Conservation (phyloP, 192 early-diverging fungal species). For the Coemansia sp. region DNA sequence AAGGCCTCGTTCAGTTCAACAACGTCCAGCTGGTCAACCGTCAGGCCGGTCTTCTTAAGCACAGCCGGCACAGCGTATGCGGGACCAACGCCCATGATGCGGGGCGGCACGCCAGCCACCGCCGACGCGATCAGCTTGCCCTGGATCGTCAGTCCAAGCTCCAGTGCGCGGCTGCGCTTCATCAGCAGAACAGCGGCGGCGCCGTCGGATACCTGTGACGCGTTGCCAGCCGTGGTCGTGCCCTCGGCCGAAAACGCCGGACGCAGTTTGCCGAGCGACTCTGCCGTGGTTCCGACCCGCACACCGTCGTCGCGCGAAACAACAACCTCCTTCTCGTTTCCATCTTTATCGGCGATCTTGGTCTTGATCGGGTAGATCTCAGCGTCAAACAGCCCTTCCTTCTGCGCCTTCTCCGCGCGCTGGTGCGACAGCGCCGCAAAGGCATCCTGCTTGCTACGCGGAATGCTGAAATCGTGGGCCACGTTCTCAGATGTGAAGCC, state of each 20-base stretch:
- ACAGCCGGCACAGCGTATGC: slow-evolving; percentile 91
- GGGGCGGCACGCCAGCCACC: slow-evolving; percentile 87
- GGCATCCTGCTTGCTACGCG: slow-evolving; percentile 86
- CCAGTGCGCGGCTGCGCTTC: slow-evolving; percentile 88
- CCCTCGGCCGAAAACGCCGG: slow-evolving; percentile 89
- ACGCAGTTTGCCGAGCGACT: slow-evolving; percentile 77
- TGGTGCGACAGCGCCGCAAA: slow-evolving; percentile 86
- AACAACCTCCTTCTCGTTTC: slow-evolving; percentile 68
- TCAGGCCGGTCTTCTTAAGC: slow-evolving; percentile 76
- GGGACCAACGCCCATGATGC: slow-evolving; percentile 97
- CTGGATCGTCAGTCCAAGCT: slow-evolving; percentile 78
- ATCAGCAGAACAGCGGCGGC: slow-evolving; percentile 94
- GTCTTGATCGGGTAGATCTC: slow-evolving; percentile 88
- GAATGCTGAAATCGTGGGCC: slow-evolving; percentile 79
- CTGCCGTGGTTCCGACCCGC: slow-evolving; percentile 73
- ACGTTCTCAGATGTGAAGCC: slow-evolving; percentile 98
- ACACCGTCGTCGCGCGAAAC: slow-evolving; percentile 92
- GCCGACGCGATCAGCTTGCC: slow-evolving; percentile 88
- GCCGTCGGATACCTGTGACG: slow-evolving; percentile 98
- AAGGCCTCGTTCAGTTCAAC: slow-evolving; percentile 98
- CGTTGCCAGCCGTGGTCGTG: slow-evolving; percentile 90
- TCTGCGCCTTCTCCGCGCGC: slow-evolving; percentile 83
- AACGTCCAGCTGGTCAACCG: slow-evolving; percentile 77
- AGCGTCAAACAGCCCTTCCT: slow-evolving; percentile 84
- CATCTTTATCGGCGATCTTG: slow-evolving; percentile 76